Evolutionary conservation across 2,329 filamentous ascomycete genomes (phyloP), one percentile per base, ranked within the genome.

Genomic region (Phialophora macrospora): DNA sequence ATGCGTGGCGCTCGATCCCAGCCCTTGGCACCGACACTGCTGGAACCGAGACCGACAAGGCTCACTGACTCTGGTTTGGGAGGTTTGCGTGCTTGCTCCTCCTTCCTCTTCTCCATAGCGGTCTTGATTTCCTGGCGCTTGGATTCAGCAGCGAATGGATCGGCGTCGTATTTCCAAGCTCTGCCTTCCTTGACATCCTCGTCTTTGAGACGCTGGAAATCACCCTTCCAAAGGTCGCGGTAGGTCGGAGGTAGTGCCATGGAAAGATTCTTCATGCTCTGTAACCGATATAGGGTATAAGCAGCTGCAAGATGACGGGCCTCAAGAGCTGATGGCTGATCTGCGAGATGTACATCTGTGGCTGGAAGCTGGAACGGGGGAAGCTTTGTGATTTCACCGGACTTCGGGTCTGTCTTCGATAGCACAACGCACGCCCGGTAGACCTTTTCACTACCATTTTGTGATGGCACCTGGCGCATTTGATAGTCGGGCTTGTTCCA

Each of bases 401-500:
- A 98, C 80, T 97, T 98, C 6, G 85, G 82, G 75, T 98, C 92
- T 68, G 82, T 82, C 69, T 82, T 81, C 65, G 83, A 91, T 68
- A 99, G 81, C 44, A 92, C 91, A 51, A 98, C 91, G 74, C 91
- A 88, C 44, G 92, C 92, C 0, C 91, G 88, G 77, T 88, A 92
- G 55, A 68, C 26, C 91, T 92, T 60, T 22, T 70, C 71, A 9
- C 65, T 69, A 48, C 69, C 65, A 38, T 54, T 55, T 90, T 89
- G 63, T 9, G 58, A 54, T n/a, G 68, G 52, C 17, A 72, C 56
- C 63, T 79, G 76, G n/a, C 34, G 58, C 28, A 54, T 49, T 49
- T 90, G 90, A 77, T 97, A 99, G 69, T 96, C 93, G 1, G 94
- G 94, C 76, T 89, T 94, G 71, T 92, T 91, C 95, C 95, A 99